These are phyloP conservation scores for Biscogniauxia sp. DNA, from an alignment of 2,329 filamentous ascomycete genomes.

Conservation along the genomic window DNA sequence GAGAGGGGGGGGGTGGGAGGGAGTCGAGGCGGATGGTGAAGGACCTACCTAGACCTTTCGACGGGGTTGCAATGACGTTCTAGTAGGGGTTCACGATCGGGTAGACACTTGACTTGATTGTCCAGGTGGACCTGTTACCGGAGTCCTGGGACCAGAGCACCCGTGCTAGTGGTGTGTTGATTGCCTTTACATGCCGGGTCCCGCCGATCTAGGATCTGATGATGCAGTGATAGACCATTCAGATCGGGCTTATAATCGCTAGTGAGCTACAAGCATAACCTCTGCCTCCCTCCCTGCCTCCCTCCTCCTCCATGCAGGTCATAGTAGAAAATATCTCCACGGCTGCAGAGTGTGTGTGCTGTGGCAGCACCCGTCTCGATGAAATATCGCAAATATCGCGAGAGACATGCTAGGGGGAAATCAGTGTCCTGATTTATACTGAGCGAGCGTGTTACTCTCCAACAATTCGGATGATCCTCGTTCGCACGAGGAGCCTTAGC, in stretches of 20 bases:
- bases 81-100: slow-evolving; percentile 19
- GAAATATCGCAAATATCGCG: slow-evolving; percentile 9
- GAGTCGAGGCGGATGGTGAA: neutral
- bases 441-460: neutral
- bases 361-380: slow-evolving; percentile 3
- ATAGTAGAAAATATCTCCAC: slow-evolving; percentile 4
- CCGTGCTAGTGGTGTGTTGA: slow-evolving; percentile 12
- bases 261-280: slow-evolving; percentile 16
- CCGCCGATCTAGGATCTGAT: slow-evolving; percentile 24
- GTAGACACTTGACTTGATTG: slow-evolving; percentile 23
- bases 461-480: neutral
- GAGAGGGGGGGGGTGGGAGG: no score
- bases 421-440: slow-evolving; percentile 4
- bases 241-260: slow-evolving; percentile 11
- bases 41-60: neutral
- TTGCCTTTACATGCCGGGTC: slow-evolving; percentile 20
- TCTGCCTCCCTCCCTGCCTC: no score
- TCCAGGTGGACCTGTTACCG: slow-evolving; percentile 29
- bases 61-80: slow-evolving; percentile 16
- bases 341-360: neutral
- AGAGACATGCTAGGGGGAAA: neutral
- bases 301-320: slow-evolving; percentile 13
- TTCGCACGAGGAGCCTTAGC: neutral
- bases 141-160: slow-evolving; percentile 22
- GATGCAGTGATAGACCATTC: slow-evolving; percentile 17